Evolutionary conservation across 2,329 filamentous ascomycete genomes (phyloP).

Genomic region (Myriosclerotinia curreyana): DNA sequence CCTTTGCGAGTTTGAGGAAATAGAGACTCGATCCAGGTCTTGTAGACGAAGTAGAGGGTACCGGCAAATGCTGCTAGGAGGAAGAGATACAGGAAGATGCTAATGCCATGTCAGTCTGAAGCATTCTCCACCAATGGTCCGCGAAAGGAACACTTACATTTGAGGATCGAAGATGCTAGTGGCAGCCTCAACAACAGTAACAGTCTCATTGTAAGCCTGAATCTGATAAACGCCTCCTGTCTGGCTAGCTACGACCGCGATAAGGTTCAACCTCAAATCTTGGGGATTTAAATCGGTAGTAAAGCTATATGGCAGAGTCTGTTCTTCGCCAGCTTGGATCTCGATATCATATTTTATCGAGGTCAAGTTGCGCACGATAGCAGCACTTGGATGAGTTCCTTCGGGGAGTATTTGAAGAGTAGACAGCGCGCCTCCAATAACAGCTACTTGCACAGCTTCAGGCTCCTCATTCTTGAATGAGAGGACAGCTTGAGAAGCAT

Average conservation of each 20-base stretch:
- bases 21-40: conserved; percentile 92
- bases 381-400: conserved; percentile 47
- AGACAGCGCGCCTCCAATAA: conserved; percentile 73
- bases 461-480: conserved; percentile 83
- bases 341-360: conserved; percentile 68
- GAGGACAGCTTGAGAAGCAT: conserved; percentile 76
- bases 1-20: conserved; percentile 80
- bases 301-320: conserved; percentile 79
- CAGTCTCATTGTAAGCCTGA: conserved; percentile 75
- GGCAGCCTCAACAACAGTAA: conserved; percentile 84
- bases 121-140: not conserved
- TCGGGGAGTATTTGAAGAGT: conserved; percentile 52
- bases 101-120: conserved; percentile 42
- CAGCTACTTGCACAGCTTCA: conserved; percentile 67
- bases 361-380: conserved; percentile 81
- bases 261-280: conserved; percentile 75
- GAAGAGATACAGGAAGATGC: conserved; percentile 96
- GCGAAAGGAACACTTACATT: conserved; percentile 50
- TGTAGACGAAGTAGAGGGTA: conserved; percentile 94
- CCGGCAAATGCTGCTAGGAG: conserved; percentile 74
- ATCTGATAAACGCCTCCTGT: conserved; percentile 72
- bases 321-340: conserved; percentile 72
- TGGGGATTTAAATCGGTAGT: conserved; percentile 89
- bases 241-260: conserved; percentile 67
- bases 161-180: conserved; percentile 92